phyloP scores from a whole-genome alignment of 805 yeast species.

The Myxozyma kluyveri region DNA sequence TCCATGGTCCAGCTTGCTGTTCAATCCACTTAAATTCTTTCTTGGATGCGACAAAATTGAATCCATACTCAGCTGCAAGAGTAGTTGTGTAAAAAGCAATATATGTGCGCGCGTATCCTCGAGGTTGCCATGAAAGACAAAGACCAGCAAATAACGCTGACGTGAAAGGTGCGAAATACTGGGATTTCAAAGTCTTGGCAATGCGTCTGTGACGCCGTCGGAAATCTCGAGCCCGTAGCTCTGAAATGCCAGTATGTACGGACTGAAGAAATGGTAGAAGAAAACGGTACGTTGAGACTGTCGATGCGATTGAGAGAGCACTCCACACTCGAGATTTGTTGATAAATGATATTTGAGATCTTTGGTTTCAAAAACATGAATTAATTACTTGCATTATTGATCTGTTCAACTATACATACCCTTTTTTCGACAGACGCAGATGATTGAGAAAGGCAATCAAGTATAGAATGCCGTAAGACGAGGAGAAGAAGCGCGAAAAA shows the following conservation, averaged over 20 bases:
- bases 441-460: not conserved
- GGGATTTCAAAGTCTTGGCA: constrained; percentile 14
- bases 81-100: constrained; percentile 38
- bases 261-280: constrained; percentile 6
- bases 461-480: not conserved
- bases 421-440: not conserved
- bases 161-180: constrained; percentile 17
- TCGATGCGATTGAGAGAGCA: constrained; percentile 4
- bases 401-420: not conserved
- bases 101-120: constrained; percentile 30
- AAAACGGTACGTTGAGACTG: constrained; percentile 16
- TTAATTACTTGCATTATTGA: too few species aligned
- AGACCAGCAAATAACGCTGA: constrained; percentile 36
- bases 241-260: constrained; percentile 10
- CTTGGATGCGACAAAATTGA: constrained; percentile 39
- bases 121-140: constrained; percentile 34
- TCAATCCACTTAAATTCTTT: constrained; percentile 38
- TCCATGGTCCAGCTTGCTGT: constrained; percentile 43
- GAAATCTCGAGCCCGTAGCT: constrained; percentile 20
- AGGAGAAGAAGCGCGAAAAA: constrained; percentile 4
- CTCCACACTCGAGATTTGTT: constrained; percentile 2
- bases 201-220: constrained; percentile 19
- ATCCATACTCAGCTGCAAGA: constrained; percentile 39
- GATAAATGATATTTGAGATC: not conserved
- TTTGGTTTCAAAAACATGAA: not conserved